Base-by-base conservation (phyloP, 371 early-diverging fungal genomes). In the Mucor circinelloides region DNA sequence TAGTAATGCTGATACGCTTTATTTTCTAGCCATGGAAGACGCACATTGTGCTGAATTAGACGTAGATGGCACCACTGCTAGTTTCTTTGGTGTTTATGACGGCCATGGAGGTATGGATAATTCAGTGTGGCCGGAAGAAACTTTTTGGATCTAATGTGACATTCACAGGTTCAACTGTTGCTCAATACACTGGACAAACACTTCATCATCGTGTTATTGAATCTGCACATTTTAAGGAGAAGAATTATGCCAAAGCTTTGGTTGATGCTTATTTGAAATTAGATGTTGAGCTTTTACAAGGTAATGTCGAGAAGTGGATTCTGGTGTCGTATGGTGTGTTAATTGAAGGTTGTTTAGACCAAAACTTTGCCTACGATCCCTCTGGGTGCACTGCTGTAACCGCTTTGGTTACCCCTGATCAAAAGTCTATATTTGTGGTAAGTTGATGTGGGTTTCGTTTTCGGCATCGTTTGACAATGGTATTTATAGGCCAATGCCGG, bases 61-160 rank as follows among this genome's bases (percentile, higher is more conserved):
- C 63, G 70, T 97, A 21, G 79, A 81, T 13, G 75, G 78, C 30
- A 81, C 82, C 17, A 83, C 79, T 34, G 76, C 79, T 17, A 87
- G 92, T 30, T 97, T 96, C 81, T 98, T 96, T 87, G 96, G 92
- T 23, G 98, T 97, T 21, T 97, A 91, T 79, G 99, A 98, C 82
- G 99, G 99, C 8, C 99, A 98, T 75, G 99, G 98, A 72, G 99
- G 95, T 82, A 55, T 30, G 13, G 2, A 6, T 36, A 36, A 36
- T 36, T 36, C 50, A 2, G 8, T 50, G 21, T 25, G 23, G 10
- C 25, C 13, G 3, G 10, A 23, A 25, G 25, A 3, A 6, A 1
- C 8, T 28, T 23, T 65, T 15, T 1, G 19, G 5, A 62, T 63
- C 6, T 32, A 55, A 32, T 25, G 30, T 62, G 9, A 15, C 7